Evolutionary conservation across 1,139 yeast species (phyloP), one percentile per base, ranked within the genome.

Genomic region (Lodderomyces margitis): DNA sequence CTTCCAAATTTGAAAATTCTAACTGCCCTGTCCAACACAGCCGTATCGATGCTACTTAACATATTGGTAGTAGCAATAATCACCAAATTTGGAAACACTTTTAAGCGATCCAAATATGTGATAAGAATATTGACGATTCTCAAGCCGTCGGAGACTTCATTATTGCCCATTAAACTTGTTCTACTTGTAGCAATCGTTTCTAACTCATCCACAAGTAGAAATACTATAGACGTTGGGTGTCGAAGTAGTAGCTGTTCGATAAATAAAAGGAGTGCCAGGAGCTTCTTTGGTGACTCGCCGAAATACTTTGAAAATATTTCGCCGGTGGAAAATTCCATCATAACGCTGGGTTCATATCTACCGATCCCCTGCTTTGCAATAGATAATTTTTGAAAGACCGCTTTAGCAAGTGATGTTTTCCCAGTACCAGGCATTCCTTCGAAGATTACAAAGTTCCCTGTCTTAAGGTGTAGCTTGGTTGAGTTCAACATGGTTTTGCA

Each of bases 401-500:
- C 69, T 43, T 62, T 70, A 24, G 78, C 75, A 30, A 74, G 49
- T 1, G 78, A 68, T 1, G 80, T 72, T 52, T 75, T 75, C 5
- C 81, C 40, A 2, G 40, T 32, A 2, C 40, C 40, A 10, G 40
- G 40, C 17, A 17, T 16, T 4, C 40, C 40, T 80, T 10, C 78
- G 15, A 40, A 36, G 4, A 40, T 32, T 1, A 36, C 11, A 36
- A 40, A 40, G 17, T 40, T 40, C n/a, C 30, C 37, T 5, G 6
- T 14, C 11, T 36, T n/a, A n/a, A 24, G 12, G n/a, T 20, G 27
- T 2, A 24, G n/a, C 10, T 7, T 28, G 11, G 25, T 4, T 8
- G 36, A 25, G 2, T 17, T 21, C 36, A 2, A 3, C 36, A 19
- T 41, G 38, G 5, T 37, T 33, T 9, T 56, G 49, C 19, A 59